Evolutionary conservation across 1,284 basidiomycete genomes (phyloP), one percentile per base, ranked within the genome.

Genomic region (Irpex sp.): DNA sequence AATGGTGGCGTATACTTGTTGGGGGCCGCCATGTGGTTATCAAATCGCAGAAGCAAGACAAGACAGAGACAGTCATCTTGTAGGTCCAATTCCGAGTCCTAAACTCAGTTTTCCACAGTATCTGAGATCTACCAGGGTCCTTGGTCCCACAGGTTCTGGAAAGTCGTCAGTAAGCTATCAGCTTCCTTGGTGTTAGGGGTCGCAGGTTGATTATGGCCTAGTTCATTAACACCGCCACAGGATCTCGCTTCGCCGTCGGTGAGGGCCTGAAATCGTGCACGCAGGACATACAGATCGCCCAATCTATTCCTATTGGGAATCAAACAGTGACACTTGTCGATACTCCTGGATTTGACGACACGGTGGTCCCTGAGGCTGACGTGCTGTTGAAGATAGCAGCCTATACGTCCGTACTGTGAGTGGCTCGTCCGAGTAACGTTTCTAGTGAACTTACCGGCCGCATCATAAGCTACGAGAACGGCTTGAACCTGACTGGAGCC

Each of bases 301-400:
- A 67, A 38, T 57, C 69, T 9, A 76, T 76, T 56, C 64, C 69
- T 56, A 68, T 75, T 65, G 71, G 71, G 31, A 75, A 76, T 55
- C 48, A 51, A 15, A 70, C 68, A 15, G 65, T 78, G 63, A 73
- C 71, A 49, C 60, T 78, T 63, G 51, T 65, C 5, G 78, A 79
- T 67, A 78, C 77, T 13, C 78, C 78, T 52, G 79, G 78, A 8
- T 79, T 80, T 65, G 78, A 80, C 62, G 78, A 79, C 54, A 78
- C 78, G 5, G 47, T 66, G 6, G 71, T 70, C 15, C 73, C 71
- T 60, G 79, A 79, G 60, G 73, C 76, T n/a, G 79, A 79, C 64
- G 74, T 79, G 47, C 69, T 79, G 58, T 74, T 73, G 49, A 70
- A 69, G 61, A 77, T 79, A 62, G 73, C 60, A 5, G 44, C 44